Base-by-base conservation (phyloP, 2,329 filamentous ascomycete species). In the Penicillium frequentans region DNA sequence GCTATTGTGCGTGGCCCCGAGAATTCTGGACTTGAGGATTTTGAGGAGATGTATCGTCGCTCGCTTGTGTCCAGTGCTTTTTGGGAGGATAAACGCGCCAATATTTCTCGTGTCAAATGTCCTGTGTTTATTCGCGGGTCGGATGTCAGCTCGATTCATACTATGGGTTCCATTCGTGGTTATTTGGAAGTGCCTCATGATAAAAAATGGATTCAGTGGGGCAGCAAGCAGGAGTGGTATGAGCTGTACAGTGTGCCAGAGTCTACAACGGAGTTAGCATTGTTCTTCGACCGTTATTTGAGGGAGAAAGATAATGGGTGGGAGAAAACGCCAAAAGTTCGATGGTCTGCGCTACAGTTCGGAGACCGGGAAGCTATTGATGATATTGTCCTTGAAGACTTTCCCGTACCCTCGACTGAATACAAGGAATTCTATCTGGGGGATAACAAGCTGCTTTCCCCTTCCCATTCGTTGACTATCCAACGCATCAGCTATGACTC, bases 241-340 rank as follows among this genome's bases (percentile, higher is more conserved):
- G 78, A 81, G 49, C 59, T 80, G 4, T 80, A 74, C 53, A 69
- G 65, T 49, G 62, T 68, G 8, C 62, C 66, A 0, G 63, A 75
- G 23, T 66, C 71, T 2, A 68, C 64, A 8, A 68, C 74, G 2
- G 78, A 81, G 50, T 67, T 81, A 1, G 61, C 65, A 9, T 26
- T 21, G 31, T 82, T 79, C 67, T 82, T 82, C 54, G 79, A 82
- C 52, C 65, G 63, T 3, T 83, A 77, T 56, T 68, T 81, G 11
- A 78, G 75, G 43, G 75, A 68, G 0, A 66, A 69, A 1, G 55
- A 77, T 0, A 82, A 82, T 52, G 76, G 64, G 11, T 82, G 77
- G 78, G 76, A 80, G 58, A 69, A 74, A 47, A 82, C 78, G 0
- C 77, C 79, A 1, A 71, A 70, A 35, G 76, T 82, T 5, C 73